Evolutionary conservation across 176 grass and related monocot species (phyloP), one percentile per base, ranked within the genome.

Genomic region (Stipa capillata): DNA sequence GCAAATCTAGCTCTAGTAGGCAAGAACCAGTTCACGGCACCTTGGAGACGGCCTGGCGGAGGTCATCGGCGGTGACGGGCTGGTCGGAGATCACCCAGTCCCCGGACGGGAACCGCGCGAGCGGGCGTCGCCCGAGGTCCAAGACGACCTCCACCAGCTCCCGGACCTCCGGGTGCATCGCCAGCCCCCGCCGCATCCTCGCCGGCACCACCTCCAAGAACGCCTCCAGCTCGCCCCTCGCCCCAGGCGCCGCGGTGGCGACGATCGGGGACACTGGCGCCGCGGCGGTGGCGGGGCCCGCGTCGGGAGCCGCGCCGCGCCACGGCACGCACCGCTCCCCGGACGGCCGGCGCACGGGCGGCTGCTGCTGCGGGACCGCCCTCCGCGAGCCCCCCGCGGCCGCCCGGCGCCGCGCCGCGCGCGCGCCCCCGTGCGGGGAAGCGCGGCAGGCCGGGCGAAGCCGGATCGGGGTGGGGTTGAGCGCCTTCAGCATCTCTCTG

Each of bases 91-190:
- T 94, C 57, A 87, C 64, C 92, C 95, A 98, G 78, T 98, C 95
- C 0, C 95, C 95, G 0, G 95, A 89, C 0, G 95, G 95, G 86
- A 98, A 98, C 44, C 95, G 85, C 9, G 95, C 95, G 17, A 94
- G 28, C 8, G 95, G 95, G 55, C 74, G 77, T 61, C 95, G 86
- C 3, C 95, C 95, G 52, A 98, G 87, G 91, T 98, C 95, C 92
- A 98, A 79, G 71, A 98, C 90, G 55, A 98, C 87, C 90, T 98
- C 95, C 50, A 98, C 89, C 77, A 98, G 88, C 53, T 92, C 80
- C 87, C 88, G 82, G 55, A 93, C 65, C 81, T 98, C 85, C 28
- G 62, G 77, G 64, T 98, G 92, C 79, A 82, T 78, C 50, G 51
- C 85, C 34, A 98, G 73, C 73, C 87, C 92, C 53, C 88, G 71